Evolutionary conservation across 2,329 filamentous ascomycete genomes (phyloP), one percentile per base, ranked within the genome.

Genomic region (Trichoderma gracile): DNA sequence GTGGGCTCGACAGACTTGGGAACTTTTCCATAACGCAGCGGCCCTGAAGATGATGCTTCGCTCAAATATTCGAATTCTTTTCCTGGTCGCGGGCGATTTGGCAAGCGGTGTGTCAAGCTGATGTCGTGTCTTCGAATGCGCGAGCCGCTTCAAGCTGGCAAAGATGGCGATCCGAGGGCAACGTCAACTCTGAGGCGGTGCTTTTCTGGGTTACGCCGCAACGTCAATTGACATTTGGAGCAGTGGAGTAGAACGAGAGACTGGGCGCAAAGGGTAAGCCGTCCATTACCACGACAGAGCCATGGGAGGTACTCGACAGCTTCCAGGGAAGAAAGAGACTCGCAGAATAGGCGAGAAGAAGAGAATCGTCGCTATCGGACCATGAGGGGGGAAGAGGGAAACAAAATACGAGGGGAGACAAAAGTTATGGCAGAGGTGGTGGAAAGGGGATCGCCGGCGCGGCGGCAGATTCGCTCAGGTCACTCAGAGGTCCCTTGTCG

Each of bases 1-100:
- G 69, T 66, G 75, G 70, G 69, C 85, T 83, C 69, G 83, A 76
- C 65, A 79, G 76, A 67, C 86, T 84, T 68, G 84, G 84, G 67
- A 86, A 87, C 73, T 85, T 85, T 73, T 86, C 84, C 75, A 84
- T 84, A 25, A n/a, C 49, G 58, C 40, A 54, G 49, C 49, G 38
- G 49, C 25, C n/a, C 49, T 42, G 19, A 14, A n/a, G 1, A 15
- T 25, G 14, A 10, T 50, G 49, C 46, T 33, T 40, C 40, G 23
- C 17, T 52, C 23, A 12, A 10, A n/a, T 17, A 52, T 19, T 52
- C n/a, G 49, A 8, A 19, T 33, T 60, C 9, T 30, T 30, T 21
- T 21, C 1, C 30, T 23, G 12, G 12, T 17, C 17, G 12, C 14
- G 19, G 2, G 5, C 15, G 12, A 2, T 42, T 43, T 12, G 21